A percentile compares a stretch with the other conserved stretches of the same genome.
Evolutionary conservation across 352 stramenopile species (phyloP).

Genomic region (Pythium phragmitis): DNA sequence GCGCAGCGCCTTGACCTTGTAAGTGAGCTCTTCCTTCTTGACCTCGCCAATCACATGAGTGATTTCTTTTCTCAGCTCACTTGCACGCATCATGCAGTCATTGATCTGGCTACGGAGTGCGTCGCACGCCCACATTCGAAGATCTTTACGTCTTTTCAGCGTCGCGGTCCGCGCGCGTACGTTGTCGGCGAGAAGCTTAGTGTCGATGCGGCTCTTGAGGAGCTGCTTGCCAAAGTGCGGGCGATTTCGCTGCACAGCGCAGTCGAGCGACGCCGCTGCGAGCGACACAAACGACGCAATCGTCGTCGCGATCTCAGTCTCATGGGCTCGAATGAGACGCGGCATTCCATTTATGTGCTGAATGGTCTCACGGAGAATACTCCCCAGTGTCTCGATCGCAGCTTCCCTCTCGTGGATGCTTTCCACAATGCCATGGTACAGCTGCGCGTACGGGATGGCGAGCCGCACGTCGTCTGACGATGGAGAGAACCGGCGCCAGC

Average conservation of each 20-base stretch:
- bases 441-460: conserved; percentile 18
- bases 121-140: conserved; percentile 56
- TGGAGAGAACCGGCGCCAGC: conserved; percentile 19
- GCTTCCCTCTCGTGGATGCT: conserved; percentile 25
- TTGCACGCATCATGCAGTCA: conserved; percentile 50
- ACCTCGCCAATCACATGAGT: conserved; percentile 37
- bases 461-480: neutral
- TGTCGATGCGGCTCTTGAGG: conserved; percentile 15
- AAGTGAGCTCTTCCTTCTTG: conserved; percentile 54
- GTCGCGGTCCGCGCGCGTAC: conserved; percentile 42
- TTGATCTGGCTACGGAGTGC: conserved; percentile 52
- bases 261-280: conserved; percentile 28
- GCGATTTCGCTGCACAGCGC: conserved; percentile 20
- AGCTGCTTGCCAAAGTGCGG: conserved; percentile 21
- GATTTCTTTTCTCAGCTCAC: conserved; percentile 65
- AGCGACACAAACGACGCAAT: conserved; percentile 30
- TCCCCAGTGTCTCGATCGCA: conserved; percentile 20
- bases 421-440: conserved; percentile 27
- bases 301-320: conserved; percentile 27
- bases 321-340: conserved; percentile 16
- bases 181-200: conserved; percentile 8
- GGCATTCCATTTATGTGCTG: conserved; percentile 24
- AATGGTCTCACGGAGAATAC: conserved; percentile 9
- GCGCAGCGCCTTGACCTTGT: conserved; percentile 53
- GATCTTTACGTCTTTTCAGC: conserved; percentile 42